A percentile compares a stretch with the other conserved stretches of the same genome.
Conservation (phyloP, 495 filamentous ascomycete genomes). For the Tuber umbilicatum region DNA sequence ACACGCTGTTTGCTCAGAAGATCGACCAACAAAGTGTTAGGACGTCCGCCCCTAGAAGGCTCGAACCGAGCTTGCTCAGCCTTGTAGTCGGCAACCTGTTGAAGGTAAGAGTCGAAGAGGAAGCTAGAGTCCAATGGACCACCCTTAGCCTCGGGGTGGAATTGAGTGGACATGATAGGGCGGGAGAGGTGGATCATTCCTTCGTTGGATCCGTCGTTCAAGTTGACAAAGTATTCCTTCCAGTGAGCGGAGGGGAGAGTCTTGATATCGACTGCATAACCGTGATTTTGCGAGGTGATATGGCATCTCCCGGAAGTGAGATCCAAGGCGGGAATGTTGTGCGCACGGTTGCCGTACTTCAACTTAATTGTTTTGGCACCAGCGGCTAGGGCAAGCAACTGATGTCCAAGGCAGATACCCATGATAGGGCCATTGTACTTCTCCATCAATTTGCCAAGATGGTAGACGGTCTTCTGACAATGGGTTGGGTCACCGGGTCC, state of each 20-base stretch:
- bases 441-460: constrained; percentile 81
- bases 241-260: constrained; percentile 70
- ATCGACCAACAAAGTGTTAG: constrained; percentile 79
- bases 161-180: constrained; percentile 96
- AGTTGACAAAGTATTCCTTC: constrained; percentile 96
- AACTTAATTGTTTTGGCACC: constrained; percentile 86
- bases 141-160: constrained; percentile 96
- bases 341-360: constrained; percentile 94
- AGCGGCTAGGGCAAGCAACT: constrained; percentile 73
- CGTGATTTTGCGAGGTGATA: constrained; percentile 97
- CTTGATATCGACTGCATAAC: constrained; percentile 85
- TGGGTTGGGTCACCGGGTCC: constrained; percentile 96
- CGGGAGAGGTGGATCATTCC: constrained; percentile 91
- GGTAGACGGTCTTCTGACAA: constrained; percentile 86
- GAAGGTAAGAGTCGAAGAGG: constrained; percentile 91
- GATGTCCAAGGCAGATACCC: constrained; percentile 94
- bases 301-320: constrained; percentile 93
- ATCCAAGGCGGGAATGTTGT: constrained; percentile 96
- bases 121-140: constrained; percentile 90
- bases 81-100: constrained; percentile 85
- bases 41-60: constrained; percentile 60
- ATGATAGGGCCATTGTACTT: constrained; percentile 84
- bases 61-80: constrained; percentile 60
- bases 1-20: constrained; percentile 89
- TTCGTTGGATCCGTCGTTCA: constrained; percentile 93